Evolutionary conservation across 768 basidiomycete genomes (phyloP).

Genomic region (Myochromella boudieri): DNA sequence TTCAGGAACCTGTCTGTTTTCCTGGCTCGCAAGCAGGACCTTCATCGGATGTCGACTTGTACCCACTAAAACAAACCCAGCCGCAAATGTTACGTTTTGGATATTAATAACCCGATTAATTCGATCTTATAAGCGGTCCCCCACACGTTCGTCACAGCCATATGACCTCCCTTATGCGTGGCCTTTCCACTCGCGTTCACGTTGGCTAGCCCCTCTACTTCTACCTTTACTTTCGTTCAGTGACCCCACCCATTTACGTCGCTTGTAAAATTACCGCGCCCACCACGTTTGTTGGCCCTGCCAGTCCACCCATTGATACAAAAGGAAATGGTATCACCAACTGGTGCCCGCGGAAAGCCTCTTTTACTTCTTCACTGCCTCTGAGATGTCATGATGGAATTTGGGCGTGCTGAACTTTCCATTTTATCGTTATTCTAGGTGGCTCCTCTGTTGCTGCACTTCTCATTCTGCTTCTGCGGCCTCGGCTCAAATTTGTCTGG

Average conservation of each 20-base stretch:
- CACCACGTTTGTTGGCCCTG: constrained; percentile 20
- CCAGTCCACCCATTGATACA: constrained; percentile 9
- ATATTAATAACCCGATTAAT: too few species aligned
- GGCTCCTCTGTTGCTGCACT: constrained; percentile 10
- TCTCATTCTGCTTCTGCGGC: constrained; percentile 26
- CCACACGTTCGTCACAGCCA: constrained; percentile 16
- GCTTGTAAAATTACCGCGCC: too few species aligned
- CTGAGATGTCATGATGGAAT: constrained; percentile 1
- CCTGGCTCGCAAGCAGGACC: too few species aligned
- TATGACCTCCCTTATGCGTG: constrained; percentile 10
- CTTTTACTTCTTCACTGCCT: background rate
- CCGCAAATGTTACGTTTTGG: too few species aligned
- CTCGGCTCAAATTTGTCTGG: constrained; percentile 48
- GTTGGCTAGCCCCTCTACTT: background rate
- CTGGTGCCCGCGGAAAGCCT: too few species aligned
- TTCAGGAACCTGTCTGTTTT: too few species aligned
- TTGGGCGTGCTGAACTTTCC: constrained; percentile 7
- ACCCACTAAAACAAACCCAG: too few species aligned
- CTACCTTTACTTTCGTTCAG: constrained; percentile 4
- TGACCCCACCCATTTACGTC: too few species aligned
- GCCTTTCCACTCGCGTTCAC: background rate
- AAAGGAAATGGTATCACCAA: too few species aligned
- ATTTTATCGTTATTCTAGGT: constrained; percentile 7
- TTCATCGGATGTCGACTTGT: too few species aligned
- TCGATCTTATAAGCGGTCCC: background rate